Evolutionary conservation across 208 protist species (phyloP).

Genomic region (Leishmania braziliensis): DNA sequence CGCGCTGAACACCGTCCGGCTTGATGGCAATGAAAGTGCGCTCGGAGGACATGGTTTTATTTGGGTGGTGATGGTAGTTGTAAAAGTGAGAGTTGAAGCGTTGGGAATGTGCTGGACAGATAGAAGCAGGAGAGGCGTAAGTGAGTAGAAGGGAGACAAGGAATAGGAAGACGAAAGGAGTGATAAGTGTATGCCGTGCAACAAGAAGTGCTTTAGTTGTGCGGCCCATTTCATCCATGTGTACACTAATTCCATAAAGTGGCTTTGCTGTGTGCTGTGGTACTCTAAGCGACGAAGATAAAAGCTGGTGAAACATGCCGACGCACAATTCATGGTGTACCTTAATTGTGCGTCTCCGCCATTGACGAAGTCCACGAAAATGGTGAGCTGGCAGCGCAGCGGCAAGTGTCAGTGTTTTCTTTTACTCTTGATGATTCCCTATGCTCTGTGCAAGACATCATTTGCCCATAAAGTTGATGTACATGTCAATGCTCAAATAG

Average conservation of each 20-base stretch:
- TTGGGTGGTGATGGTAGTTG: not conserved
- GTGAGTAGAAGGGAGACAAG: not conserved
- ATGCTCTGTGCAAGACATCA: not conserved
- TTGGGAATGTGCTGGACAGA: not conserved
- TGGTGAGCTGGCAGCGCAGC: not conserved
- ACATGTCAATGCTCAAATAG: not conserved
- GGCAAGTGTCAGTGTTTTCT: not conserved
- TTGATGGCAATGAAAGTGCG: constrained; percentile 97
- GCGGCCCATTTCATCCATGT: not conserved
- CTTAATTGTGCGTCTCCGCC: not conserved
- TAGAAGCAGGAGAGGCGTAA: not conserved
- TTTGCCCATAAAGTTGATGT: constrained; percentile 4
- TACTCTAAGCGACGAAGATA: not conserved
- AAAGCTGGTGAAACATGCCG: not conserved
- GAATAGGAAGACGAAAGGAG: not conserved
- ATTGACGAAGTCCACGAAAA: not conserved
- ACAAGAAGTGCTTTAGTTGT: not conserved
- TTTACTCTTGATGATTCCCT: not conserved
- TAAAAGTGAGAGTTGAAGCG: not conserved
- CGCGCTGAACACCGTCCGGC: constrained; percentile 95
- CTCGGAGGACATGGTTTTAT: constrained; percentile 71
- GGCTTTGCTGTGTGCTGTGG: not conserved
- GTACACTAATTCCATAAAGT: not conserved
- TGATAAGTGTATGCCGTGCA: not conserved
- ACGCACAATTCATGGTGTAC: not conserved